These are phyloP conservation scores for Pythium grandisporangium DNA, from an alignment of 352 stramenopile genomes.

Conservation along the genomic window DNA sequence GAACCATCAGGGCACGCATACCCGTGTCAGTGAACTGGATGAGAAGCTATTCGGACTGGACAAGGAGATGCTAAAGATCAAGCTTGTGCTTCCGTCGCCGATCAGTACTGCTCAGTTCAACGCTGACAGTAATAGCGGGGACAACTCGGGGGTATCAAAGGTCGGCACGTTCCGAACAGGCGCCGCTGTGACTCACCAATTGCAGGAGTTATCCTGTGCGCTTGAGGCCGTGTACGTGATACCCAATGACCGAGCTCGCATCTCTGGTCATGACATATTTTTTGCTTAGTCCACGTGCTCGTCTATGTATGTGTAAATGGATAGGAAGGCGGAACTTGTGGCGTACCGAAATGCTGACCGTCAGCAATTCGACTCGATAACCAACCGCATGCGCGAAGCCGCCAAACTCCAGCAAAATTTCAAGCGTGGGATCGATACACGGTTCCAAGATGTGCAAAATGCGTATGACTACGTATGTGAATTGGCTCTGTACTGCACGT, in stretches of 20 bases:
- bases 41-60: constrained; percentile 52
- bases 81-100: constrained; percentile 37
- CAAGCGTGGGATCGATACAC: constrained; percentile 30
- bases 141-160: too few relatives aligned
- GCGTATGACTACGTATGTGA: constrained; percentile 27
- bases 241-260: too few relatives aligned
- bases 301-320: background rate
- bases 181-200: constrained; percentile 19
- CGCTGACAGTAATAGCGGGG: too few relatives aligned
- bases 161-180: too few relatives aligned
- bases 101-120: too few relatives aligned
- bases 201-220: constrained; percentile 28
- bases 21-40: constrained; percentile 28
- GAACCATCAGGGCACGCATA: constrained; percentile 11
- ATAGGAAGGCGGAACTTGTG: constrained; percentile 28
- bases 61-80: constrained; percentile 60
- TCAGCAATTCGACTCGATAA: constrained; percentile 51
- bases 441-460: constrained; percentile 26
- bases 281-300: background rate
- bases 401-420: constrained; percentile 27
- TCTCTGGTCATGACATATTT: too few relatives aligned
- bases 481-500: too few relatives aligned
- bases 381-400: constrained; percentile 42
- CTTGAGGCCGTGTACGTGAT: constrained; percentile 28
- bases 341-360: constrained; percentile 34